A percentile compares a stretch with the other conserved stretches of the same genome.
phyloP scores from a whole-genome alignment of 805 yeast species.

The Ogataea zsoltii region DNA sequence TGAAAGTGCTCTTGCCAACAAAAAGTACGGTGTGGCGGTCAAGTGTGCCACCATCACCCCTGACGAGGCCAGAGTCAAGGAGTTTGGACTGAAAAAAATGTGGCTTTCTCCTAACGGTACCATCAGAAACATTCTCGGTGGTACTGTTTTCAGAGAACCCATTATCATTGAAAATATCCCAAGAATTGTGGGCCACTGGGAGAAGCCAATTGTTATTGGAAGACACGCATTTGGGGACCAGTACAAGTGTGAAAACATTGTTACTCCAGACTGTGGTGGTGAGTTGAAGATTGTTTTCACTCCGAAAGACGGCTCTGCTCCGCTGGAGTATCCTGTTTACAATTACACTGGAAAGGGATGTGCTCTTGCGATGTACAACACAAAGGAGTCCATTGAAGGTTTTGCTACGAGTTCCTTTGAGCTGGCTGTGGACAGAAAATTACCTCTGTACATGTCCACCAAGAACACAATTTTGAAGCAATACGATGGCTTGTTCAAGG shows the following conservation, averaged over 20 bases:
- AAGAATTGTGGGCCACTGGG: constrained; percentile 88
- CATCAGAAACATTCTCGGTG: constrained; percentile 91
- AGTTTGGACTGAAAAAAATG: constrained; percentile 89
- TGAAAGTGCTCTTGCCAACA: constrained; percentile 88
- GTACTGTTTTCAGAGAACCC: constrained; percentile 96
- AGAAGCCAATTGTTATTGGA: constrained; percentile 92
- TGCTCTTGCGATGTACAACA: constrained; percentile 92
- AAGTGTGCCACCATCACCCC: constrained; percentile 99
- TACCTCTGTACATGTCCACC: constrained; percentile 85
- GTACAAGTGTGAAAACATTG: constrained; percentile 87
- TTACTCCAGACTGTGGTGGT: constrained; percentile 76
- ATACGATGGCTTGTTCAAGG: constrained; percentile 95
- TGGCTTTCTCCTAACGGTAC: constrained; percentile 98
- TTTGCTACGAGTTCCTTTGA: constrained; percentile 94
- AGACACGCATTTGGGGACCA: constrained; percentile 98
- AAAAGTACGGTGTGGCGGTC: constrained; percentile 87
- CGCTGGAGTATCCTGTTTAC: constrained; percentile 59
- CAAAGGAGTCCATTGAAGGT: constrained; percentile 84
- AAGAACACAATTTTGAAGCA: constrained; percentile 92
- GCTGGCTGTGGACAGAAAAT: constrained; percentile 73
- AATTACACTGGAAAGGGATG: constrained; percentile 75
- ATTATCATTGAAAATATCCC: constrained; percentile 87
- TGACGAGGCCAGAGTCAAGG: constrained; percentile 92
- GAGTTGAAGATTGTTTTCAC: constrained; percentile 73
- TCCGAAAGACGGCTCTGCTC: constrained; percentile 62